Percentiles rank a stretch among this genome's conserved stretches.
phyloP scores from a whole-genome alignment of 2,329 filamentous ascomycete genomes.

The Aspergillus sp. region DNA sequence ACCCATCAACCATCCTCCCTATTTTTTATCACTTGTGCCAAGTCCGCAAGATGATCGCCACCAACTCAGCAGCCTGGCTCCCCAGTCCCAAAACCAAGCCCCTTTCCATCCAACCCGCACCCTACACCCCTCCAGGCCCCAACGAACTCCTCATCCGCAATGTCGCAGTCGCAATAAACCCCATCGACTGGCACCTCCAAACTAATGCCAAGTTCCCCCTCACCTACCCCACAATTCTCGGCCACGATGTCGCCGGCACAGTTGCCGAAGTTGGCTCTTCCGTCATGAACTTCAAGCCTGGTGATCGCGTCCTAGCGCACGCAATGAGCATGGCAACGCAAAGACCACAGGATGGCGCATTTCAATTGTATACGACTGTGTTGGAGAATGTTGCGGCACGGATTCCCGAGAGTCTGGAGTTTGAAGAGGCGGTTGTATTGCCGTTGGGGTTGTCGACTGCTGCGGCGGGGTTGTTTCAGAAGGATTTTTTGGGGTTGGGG shows the following conservation, averaged over 20 bases:
- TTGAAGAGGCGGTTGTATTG: conserved; percentile 24
- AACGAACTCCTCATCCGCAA: conserved; percentile 19
- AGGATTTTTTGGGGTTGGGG: conserved; percentile 16
- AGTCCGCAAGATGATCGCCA: neutral
- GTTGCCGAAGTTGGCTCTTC: conserved; percentile 6
- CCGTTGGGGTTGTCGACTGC: conserved; percentile 28
- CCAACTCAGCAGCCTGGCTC: conserved; percentile 17
- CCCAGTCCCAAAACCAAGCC: conserved; percentile 6
- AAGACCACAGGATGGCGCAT: conserved; percentile 14
- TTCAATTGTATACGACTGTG: conserved; percentile 26
- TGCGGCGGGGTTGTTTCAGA: conserved; percentile 21
- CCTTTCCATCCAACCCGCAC: conserved; percentile 10
- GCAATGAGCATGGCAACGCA: conserved; percentile 8
- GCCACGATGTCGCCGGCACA: conserved; percentile 13
- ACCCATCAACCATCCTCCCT: no score
- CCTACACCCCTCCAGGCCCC: conserved; percentile 5
- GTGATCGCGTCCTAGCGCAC: conserved; percentile 25
- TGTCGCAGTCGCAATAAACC: conserved; percentile 20
- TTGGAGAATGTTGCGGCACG: conserved; percentile 10
- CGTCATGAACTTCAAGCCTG: conserved; percentile 9
- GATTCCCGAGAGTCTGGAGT: conserved; percentile 23
- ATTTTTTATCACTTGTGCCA: no score
- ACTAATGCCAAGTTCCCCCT: conserved; percentile 5
- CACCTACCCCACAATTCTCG: conserved; percentile 10
- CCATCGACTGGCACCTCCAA: conserved; percentile 31